phyloP scores from a whole-genome alignment of 2,329 filamentous ascomycete species.

The Calonectria leucothoes region DNA sequence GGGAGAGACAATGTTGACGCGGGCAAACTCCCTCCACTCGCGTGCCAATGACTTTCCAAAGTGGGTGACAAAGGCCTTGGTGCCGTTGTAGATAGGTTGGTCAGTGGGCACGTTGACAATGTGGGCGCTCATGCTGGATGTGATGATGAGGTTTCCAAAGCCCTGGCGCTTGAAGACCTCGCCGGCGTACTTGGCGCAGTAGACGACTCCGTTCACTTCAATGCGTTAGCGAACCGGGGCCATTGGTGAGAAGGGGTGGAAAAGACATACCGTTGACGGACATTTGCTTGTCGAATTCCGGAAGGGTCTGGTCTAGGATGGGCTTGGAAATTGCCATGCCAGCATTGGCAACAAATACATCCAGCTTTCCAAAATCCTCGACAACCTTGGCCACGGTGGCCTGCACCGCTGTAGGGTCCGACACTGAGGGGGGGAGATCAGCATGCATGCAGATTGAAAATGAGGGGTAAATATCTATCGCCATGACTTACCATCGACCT shows the following conservation, averaged over 20 bases:
- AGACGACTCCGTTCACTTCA: conserved; percentile 55
- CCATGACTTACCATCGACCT: conserved; percentile 53
- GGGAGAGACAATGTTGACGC: conserved; percentile 61
- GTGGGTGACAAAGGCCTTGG: conserved; percentile 64
- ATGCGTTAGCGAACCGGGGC: not conserved
- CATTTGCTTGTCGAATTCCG: conserved; percentile 63
- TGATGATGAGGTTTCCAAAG: conserved; percentile 61
- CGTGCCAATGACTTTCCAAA: conserved; percentile 63
- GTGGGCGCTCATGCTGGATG: conserved; percentile 57
- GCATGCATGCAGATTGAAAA: not conserved
- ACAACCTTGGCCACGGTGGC: conserved; percentile 28
- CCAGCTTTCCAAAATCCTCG: conserved; percentile 40
- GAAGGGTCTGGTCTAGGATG: conserved; percentile 63
- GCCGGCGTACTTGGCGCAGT: conserved; percentile 54
- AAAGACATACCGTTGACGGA: conserved; percentile 60
- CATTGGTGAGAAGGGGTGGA: not conserved
- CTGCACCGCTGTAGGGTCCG: conserved; percentile 47
- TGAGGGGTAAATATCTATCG: not conserved
- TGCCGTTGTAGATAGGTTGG: conserved; percentile 65
- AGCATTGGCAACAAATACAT: conserved; percentile 41
- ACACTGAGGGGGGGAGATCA: conserved; percentile 47
- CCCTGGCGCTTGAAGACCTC: conserved; percentile 54
- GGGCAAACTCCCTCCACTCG: conserved; percentile 65
- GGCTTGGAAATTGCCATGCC: conserved; percentile 64
- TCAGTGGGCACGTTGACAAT: conserved; percentile 61